Evolutionary conservation across 208 protist genomes (phyloP).

Genomic region (Vickermania spadyakhi): DNA sequence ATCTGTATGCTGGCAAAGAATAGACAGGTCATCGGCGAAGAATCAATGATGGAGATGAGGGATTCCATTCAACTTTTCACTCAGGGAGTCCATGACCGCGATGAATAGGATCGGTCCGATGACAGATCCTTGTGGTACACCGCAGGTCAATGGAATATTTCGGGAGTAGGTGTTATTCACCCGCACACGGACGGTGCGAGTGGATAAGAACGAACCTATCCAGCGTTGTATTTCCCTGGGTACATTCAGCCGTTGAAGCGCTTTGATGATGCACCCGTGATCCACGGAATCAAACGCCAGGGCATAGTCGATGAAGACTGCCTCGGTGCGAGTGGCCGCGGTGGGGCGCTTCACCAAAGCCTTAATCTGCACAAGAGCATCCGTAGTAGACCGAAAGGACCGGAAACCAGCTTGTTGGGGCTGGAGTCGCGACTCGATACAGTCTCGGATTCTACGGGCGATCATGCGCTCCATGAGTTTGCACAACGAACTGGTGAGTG

Average conservation of each 20-base stretch:
- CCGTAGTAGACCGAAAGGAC: slow-evolving; percentile 11
- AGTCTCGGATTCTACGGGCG: slow-evolving; percentile 10
- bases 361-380: slow-evolving; percentile 9
- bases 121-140: slow-evolving; percentile 22
- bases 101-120: slow-evolving; percentile 20
- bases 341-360: background rate
- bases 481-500: slow-evolving; percentile 13
- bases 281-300: slow-evolving; percentile 26
- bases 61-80: slow-evolving; percentile 4
- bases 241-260: background rate
- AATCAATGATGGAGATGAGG: slow-evolving; percentile 8
- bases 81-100: slow-evolving; percentile 18
- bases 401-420: slow-evolving; percentile 16
- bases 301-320: slow-evolving; percentile 24
- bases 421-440: slow-evolving; percentile 5
- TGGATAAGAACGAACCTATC: slow-evolving; percentile 10
- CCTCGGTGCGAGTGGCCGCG: background rate
- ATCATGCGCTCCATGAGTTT: slow-evolving; percentile 22
- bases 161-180: slow-evolving; percentile 8
- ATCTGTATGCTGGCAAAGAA: background rate
- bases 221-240: slow-evolving; percentile 7
- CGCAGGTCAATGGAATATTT: slow-evolving; percentile 3
- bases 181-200: slow-evolving; percentile 4
- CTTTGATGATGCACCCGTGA: slow-evolving; percentile 13
- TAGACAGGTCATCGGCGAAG: slow-evolving; percentile 25